These are phyloP conservation scores for Yamadazyma scolyti DNA, from an alignment of 805 yeast species.

Conservation along the genomic window DNA sequence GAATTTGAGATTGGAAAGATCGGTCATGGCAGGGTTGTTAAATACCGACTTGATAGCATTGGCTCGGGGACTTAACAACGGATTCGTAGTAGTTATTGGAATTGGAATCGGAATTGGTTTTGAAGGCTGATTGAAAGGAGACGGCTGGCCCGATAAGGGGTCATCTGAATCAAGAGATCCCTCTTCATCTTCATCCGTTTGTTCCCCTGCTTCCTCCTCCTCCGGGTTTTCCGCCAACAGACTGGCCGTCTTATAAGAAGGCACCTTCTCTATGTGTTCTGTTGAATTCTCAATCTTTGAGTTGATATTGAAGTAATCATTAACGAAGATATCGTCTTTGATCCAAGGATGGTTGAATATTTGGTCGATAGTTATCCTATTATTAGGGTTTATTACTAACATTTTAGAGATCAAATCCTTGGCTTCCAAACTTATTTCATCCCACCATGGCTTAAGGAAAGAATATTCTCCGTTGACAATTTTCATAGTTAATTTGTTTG, in stretches of 20 bases:
- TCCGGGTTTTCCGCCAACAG: too few species aligned
- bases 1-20: conserved; percentile 25
- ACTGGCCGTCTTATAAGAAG: neutral
- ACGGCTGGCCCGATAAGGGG: conserved; percentile 12
- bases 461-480: conserved; percentile 69
- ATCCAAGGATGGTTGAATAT: conserved; percentile 72
- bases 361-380: conserved; percentile 65
- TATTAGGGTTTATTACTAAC: conserved; percentile 65
- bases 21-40: conserved; percentile 41
- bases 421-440: conserved; percentile 69
- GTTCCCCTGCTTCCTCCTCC: too few species aligned
- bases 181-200: conserved; percentile 6
- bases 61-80: conserved; percentile 31
- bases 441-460: conserved; percentile 88
- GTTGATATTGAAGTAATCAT: conserved; percentile 14
- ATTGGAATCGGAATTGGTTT: conserved; percentile 4
- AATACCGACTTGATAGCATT: conserved; percentile 40
- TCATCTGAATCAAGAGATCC: conserved; percentile 10
- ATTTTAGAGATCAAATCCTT: conserved; percentile 64
- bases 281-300: conserved; percentile 11
- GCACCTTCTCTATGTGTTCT: neutral
- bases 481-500: conserved; percentile 57
- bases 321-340: conserved; percentile 11
- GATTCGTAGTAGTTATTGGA: conserved; percentile 5
- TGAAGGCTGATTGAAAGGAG: conserved; percentile 9